Percentiles rank a stretch among this genome's conserved stretches.
Conservation (phyloP, 139 green algal species). For the Zygnema cylindricum region DNA sequence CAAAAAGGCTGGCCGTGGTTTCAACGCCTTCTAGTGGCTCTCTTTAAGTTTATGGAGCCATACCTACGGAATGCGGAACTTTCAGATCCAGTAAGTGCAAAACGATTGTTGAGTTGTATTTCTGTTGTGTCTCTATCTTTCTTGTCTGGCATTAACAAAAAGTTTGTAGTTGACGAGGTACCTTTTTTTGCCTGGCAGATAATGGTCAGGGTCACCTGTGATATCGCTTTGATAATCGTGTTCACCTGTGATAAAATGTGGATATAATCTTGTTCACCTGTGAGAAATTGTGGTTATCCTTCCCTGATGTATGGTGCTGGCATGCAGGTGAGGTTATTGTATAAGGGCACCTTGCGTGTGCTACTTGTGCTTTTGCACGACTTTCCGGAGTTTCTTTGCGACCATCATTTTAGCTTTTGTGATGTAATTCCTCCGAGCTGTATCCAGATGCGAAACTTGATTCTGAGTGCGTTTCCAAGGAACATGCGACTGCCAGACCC, state of each 20-base stretch:
- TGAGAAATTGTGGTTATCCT: background rate
- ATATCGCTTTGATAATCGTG: too few species aligned
- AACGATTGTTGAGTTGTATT: too few species aligned
- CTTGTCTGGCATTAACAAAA: too few species aligned
- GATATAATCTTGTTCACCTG: background rate
- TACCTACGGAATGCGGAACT: conserved; percentile 90
- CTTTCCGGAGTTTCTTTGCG: conserved; percentile 99
- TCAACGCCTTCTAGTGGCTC: conserved; percentile 75
- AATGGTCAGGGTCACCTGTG: too few species aligned
- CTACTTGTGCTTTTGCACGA: conserved; percentile 99
- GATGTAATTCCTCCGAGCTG: conserved; percentile 90
- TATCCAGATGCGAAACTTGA: conserved; percentile 98
- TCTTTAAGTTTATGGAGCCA: conserved; percentile 96
- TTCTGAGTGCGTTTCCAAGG: conserved; percentile 94
- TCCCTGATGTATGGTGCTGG: too few species aligned
- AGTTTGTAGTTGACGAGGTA: too few species aligned
- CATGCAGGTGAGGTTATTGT: conserved; percentile 79
- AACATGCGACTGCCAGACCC: conserved; percentile 97
- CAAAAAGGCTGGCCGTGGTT: conserved; percentile 77
- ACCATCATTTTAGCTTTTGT: conserved; percentile 94
- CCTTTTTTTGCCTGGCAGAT: too few species aligned
- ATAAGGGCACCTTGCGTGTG: conserved; percentile 93
- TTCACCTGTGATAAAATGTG: background rate
- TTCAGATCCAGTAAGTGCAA: conserved; percentile 64
- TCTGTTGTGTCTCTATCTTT: too few species aligned